phyloP scores from a whole-genome alignment of 768 basidiomycete genomes.

The Leucogyrophana mollusca region DNA sequence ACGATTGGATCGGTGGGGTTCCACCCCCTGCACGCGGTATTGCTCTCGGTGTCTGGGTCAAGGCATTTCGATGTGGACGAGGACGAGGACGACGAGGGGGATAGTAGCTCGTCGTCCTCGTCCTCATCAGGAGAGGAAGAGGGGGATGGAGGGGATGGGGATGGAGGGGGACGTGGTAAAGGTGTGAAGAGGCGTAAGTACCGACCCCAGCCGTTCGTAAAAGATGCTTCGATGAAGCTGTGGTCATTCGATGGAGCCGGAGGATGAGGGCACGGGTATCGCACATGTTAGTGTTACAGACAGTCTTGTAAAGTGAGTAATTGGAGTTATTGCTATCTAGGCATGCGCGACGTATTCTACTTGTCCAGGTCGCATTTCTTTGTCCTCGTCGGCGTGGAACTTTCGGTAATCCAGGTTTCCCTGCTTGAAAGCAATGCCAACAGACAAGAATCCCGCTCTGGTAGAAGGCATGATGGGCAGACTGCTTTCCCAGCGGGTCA shows the following conservation, averaged over 20 bases:
- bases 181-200: constrained; percentile 8
- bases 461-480: too few relatives aligned
- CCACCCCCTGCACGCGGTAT: constrained; percentile 57
- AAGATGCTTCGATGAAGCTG: constrained; percentile 26
- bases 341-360: too few relatives aligned
- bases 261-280: too few relatives aligned
- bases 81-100: not conserved
- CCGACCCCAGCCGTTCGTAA: constrained; percentile 15
- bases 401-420: too few relatives aligned
- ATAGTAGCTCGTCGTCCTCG: not conserved
- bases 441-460: too few relatives aligned
- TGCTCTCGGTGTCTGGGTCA: constrained; percentile 76
- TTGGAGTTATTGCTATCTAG: too few relatives aligned
- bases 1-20: constrained; percentile 72
- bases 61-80: constrained; percentile 52
- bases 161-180: not conserved
- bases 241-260: constrained; percentile 20
- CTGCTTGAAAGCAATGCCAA: too few relatives aligned
- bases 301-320: too few relatives aligned
- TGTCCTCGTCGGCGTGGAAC: too few relatives aligned
- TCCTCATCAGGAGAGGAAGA: not conserved
- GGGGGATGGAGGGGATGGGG: not conserved
- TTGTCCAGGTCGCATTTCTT: too few relatives aligned
- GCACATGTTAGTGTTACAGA: too few relatives aligned
- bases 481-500: too few relatives aligned